Evolutionary conservation across 2,329 filamentous ascomycete genomes (phyloP).

Genomic region (Dothistroma pini): DNA sequence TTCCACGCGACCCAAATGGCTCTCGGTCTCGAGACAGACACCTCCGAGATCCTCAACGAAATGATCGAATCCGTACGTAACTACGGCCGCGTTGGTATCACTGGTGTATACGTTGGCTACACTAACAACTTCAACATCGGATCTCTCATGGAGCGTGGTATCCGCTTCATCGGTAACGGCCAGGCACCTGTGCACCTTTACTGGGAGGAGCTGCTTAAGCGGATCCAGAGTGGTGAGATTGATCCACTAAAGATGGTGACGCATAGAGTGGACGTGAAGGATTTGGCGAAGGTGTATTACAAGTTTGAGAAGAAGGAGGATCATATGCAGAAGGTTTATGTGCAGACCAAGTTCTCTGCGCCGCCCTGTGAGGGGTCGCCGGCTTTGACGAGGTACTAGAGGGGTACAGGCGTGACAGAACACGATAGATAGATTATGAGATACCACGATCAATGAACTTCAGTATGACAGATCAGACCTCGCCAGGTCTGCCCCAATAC

Average conservation of each 20-base stretch:
- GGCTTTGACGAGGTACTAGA: slow-evolving; percentile 45
- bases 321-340: slow-evolving; percentile 76
- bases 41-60: slow-evolving; percentile 74
- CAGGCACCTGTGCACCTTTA: slow-evolving; percentile 76
- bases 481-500: background rate
- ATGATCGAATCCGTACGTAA: slow-evolving; percentile 71
- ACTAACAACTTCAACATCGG: slow-evolving; percentile 83
- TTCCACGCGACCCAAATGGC: slow-evolving; percentile 57
- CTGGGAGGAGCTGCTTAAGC: slow-evolving; percentile 71
- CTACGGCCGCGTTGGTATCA: slow-evolving; percentile 72
- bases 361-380: slow-evolving; percentile 51
- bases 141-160: slow-evolving; percentile 79
- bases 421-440: background rate
- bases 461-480: background rate
- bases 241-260: slow-evolving; percentile 77
- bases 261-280: slow-evolving; percentile 60
- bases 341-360: slow-evolving; percentile 56
- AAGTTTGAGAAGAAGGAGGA: slow-evolving; percentile 69
- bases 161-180: slow-evolving; percentile 68
- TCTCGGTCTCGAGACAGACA: slow-evolving; percentile 75
- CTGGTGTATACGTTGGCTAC: slow-evolving; percentile 64
- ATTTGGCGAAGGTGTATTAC: slow-evolving; percentile 51
- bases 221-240: slow-evolving; percentile 64
- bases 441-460: background rate
- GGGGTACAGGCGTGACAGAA: background rate